phyloP scores from a whole-genome alignment of 257 asterid species.

The Solanum bukasovii region DNA sequence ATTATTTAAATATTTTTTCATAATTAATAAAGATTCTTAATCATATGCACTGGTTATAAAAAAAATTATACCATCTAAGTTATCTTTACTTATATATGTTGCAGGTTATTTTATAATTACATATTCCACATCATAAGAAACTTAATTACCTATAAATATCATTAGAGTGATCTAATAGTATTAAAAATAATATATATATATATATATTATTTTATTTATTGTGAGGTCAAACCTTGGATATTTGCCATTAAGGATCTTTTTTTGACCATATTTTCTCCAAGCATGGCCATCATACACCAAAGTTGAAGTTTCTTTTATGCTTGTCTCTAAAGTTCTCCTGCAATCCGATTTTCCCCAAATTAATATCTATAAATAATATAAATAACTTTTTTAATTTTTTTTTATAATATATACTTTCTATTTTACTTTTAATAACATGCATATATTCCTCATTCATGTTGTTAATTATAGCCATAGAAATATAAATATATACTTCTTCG shows the following conservation, averaged over 20 bases:
- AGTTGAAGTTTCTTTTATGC: slow-evolving; percentile 12
- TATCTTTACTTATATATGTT: background rate
- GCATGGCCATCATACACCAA: slow-evolving; percentile 44
- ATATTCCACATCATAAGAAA: background rate
- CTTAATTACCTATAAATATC: background rate
- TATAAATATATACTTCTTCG: background rate
- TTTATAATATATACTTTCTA: background rate
- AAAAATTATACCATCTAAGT: background rate
- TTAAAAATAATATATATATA: too few species aligned
- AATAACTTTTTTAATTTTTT: too few species aligned
- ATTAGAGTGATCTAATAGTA: background rate
- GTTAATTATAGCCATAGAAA: background rate
- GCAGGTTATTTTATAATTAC: background rate
- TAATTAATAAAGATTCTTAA: background rate
- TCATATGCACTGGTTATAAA: background rate
- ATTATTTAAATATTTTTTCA: background rate
- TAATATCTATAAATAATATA: background rate
- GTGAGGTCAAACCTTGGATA: slow-evolving; percentile 39
- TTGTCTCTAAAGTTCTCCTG: slow-evolving; percentile 42
- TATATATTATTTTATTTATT: too few species aligned
- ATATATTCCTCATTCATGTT: background rate
- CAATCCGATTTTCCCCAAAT: background rate
- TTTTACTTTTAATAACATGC: background rate
- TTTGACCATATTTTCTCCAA: slow-evolving; percentile 85
- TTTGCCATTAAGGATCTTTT: slow-evolving; percentile 28